Evolutionary conservation across 1,284 basidiomycete species (phyloP), one percentile per base, ranked within the genome.

Genomic region (Trichosporon ovoides): DNA sequence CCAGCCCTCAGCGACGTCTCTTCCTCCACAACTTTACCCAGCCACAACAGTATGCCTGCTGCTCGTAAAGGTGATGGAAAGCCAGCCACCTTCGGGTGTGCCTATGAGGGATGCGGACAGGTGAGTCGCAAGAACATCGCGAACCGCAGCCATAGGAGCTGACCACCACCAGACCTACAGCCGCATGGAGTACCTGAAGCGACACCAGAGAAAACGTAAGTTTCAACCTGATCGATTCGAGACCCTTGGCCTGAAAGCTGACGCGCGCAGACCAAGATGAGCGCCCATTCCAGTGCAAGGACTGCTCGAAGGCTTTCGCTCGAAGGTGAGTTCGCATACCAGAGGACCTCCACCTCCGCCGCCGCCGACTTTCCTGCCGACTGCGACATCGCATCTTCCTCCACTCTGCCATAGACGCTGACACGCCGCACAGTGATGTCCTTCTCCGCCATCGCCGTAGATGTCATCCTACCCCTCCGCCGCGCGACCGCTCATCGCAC

Each of bases 121-220:
- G 43, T 48, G 22, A 28, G 43, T 31, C 16, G 28, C 28, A 31
- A 4, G 28, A 31, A 31, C 28, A 5, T 31, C 28, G 4, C 9
- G 28, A 4, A 31, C 28, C 28, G 28, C 28, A 4, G 28, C 9
- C 19, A n/a, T n/a, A n/a, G n/a, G n/a, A n/a, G 38, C 61, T 57
- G 53, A 63, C 58, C 20, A 19, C 10, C 37, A 5, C 4, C 60
- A 77, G 73, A 64, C 66, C 0, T 78, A 78, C 60, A 75, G 73
- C 62, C 70, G 76, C 31, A 73, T 77, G 68, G 76, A 78, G 60
- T 78, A 78, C 57, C 58, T 78, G 58, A 75, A 75, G 52, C 61
- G 77, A 48, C 77, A 78, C 63, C 76, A 78, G 51, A 59, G 77
- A 52, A 78, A 78, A 67, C 77, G 77, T 78, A 56, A 60, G 76